Base-by-base conservation (phyloP, 768 basidiomycete genomes). In the Phylloporus sp. region DNA sequence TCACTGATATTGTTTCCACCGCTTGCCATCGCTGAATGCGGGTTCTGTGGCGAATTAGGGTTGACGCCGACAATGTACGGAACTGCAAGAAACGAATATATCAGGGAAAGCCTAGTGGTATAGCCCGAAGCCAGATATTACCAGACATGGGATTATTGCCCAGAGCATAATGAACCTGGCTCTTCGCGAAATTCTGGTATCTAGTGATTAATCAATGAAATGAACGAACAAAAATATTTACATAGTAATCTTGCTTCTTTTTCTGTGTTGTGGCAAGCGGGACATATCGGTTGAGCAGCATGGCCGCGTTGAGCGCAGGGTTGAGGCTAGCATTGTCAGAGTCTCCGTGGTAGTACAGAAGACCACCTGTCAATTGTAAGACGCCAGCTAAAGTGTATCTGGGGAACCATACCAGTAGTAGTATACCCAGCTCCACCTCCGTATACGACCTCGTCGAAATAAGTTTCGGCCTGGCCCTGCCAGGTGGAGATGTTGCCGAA, bases 141-240 rank as follows among this genome's bases (percentile, higher is more conserved):
- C 90, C 80, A 52, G 80, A 82, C 91, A 94, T 95, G 1, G 93
- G 85, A 63, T 97, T 97, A 45, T 87, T 81, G 32, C 95, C 95
- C 6, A 97, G 76, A 4, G 76, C 78, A 67, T 97, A 97, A 61
- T 88, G 79, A 11, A 95, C 59, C 67, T 97, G 94, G 29, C 69
- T 72, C 65, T 85, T 79, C 0, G 91, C 89, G 62, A 87, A 93
- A 43, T 70, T 68, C 89, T 91, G 55, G 39, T 34, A 49, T 22
- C 47, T 24, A 50, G 40, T 4, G 9, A 48, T 61, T 18, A 59
- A 43, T 47, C 26, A 22, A 13, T 36, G 18, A 57, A 41, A 36
- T 9, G 4, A n/a, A 38, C n/a, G 5, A 10, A 9, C 4, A 47
- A 6, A 23, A 6, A 45, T 29, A 65, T 72, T 57, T 60, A 89